Base-by-base conservation (phyloP, 2,329 filamentous ascomycete genomes). In the Sporothrix humicola region DNA sequence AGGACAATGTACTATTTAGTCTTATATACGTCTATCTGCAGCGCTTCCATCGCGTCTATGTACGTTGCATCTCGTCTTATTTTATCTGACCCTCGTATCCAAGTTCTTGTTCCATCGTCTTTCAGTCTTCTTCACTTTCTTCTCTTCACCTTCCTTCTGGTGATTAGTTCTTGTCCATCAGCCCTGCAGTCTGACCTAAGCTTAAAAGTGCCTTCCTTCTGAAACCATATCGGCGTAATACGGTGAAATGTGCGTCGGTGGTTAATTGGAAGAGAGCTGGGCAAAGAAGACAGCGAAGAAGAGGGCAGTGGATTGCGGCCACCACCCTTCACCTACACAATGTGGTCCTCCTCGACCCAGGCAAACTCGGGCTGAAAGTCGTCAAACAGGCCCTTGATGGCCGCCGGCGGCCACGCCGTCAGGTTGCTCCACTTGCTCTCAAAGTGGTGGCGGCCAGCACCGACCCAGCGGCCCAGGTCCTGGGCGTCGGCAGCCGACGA, bases 401-500 rank as follows among this genome's bases (percentile, higher is more conserved):
- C 8, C 66, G 69, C 69, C 15, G 74, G 74, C 31, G 74, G 74
- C 74, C 74, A 76, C 44, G 20, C 44, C 1, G 66, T 54, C 12
- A n/a, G 20, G 65, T 59, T 73, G 58, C 72, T 66, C 73, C 74
- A 74, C 8, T 10, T 2, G 50, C 48, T 61, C 10, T 42, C 52
- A 12, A 75, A 75, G 31, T 15, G 52, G 66, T 77, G 68, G 20
- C 72, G 68, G 2, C 76, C 76, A 0, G 75, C 72, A 13, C 75
- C 76, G 6, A 77, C 68, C 73, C 69, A 72, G 8, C 13, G 48
- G 23, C 70, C 72, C n/a, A n/a, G 58, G 15, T 20, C 65, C 42
- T 48, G 42, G 1, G 26, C 59, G 15, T 42, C 44, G 17, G 13
- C 54, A 6, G 31, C 42, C 9, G 20, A 3, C 13, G 26, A 17